Evolutionary conservation across 805 yeast species (phyloP), one percentile per base, ranked within the genome.

Genomic region (Lipomyces sp.): DNA sequence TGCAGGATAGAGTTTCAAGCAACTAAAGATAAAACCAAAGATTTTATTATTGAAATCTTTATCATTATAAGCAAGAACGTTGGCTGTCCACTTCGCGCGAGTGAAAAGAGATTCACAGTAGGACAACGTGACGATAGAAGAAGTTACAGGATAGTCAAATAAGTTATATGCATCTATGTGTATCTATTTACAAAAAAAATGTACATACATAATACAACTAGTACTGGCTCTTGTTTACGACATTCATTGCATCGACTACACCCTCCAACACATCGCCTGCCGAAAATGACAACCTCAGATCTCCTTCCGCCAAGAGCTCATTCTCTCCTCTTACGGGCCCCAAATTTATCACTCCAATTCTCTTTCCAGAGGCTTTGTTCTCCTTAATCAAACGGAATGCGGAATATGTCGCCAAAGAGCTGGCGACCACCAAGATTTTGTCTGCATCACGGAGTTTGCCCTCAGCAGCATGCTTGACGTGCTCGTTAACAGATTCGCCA

Each of bases 391-490:
- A 45, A 36, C 64, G 24, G 32, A 57, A 63, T 7, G 65, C 63
- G 2, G 66, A 62, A 36, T 57, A 61, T 1, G 65, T 62, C 7
- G 66, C 60, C 19, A 62, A 23, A 1, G 65, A 61, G 23, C 62
- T 56, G 1, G 62, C 65, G 24, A 59, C 40, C 18, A 63, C 59
- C 24, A 62, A 38, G 23, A 62, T 33, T 32, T 49, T 49, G 24
- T 59, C 62, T 13, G 64, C 53, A 13, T 44, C 37, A 11, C 32
- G 35, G 29, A 62, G 19, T 23, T 46, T 41, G 4, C 37, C 34
- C 35, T 58, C 58, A 2, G 64, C 65, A 6, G 45, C 54, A 16
- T 2, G 14, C 23, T 55, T 47, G 5, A 43, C 47, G 1, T 32
- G 47, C n/a, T 41, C 57, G 18, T 49, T 51, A 5, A 61, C 63